A percentile compares a stretch with the other conserved stretches of the same genome.
Conservation (phyloP, 2,329 filamentous ascomycete genomes). For the Paramyrothecium sp. region DNA sequence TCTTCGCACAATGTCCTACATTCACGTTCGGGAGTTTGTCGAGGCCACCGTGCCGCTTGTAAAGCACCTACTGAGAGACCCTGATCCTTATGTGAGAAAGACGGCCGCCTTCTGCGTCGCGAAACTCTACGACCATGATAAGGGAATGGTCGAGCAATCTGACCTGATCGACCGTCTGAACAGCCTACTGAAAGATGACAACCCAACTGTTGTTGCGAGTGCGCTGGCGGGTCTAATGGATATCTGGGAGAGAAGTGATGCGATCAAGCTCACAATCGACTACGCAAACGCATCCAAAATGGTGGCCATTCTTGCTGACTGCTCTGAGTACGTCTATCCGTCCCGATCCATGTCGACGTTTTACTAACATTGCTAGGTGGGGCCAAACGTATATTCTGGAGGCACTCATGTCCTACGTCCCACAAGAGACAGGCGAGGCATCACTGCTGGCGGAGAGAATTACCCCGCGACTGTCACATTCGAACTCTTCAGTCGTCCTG, state of each 20-base stretch:
- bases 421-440: slow-evolving; percentile 86
- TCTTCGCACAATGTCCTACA: slow-evolving; percentile 93
- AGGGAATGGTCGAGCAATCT: slow-evolving; percentile 82
- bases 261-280: slow-evolving; percentile 97
- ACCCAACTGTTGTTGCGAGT: slow-evolving; percentile 94
- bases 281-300: slow-evolving; percentile 98
- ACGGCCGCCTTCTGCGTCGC: slow-evolving; percentile 95
- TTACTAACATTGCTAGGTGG: slow-evolving; percentile 62
- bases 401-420: slow-evolving; percentile 95
- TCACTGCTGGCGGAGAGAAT: slow-evolving; percentile 89
- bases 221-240: slow-evolving; percentile 90
- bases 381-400: slow-evolving; percentile 98
- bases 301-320: slow-evolving; percentile 92
- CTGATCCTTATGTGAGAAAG: slow-evolving; percentile 95
- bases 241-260: slow-evolving; percentile 97
- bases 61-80: slow-evolving; percentile 78
- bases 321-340: slow-evolving; percentile 76
- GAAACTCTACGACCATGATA: slow-evolving; percentile 96
- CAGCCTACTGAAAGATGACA: slow-evolving; percentile 86
- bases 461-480: slow-evolving; percentile 91
- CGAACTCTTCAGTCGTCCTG: slow-evolving; percentile 92
- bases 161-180: slow-evolving; percentile 93
- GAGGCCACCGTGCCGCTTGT: slow-evolving; percentile 84
- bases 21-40: slow-evolving; percentile 94
- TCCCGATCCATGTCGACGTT: neutral